Evolutionary conservation across 768 basidiomycete species (phyloP).

Genomic region (Rhodosporidiobolus odoratus): DNA sequence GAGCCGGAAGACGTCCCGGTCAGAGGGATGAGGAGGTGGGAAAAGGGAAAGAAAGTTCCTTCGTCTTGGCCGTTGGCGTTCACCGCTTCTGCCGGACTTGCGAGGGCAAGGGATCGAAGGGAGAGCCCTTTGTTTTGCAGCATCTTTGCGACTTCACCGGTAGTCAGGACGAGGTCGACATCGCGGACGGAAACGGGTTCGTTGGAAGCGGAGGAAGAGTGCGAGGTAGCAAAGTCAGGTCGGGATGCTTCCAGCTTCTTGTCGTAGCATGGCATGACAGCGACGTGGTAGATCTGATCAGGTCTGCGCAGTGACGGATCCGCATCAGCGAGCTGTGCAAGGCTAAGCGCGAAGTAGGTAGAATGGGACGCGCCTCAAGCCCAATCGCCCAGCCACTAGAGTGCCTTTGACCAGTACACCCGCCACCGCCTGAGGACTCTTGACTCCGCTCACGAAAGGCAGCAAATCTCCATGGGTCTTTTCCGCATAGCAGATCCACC

Average conservation of each 20-base stretch:
- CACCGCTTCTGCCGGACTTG: constrained; percentile 29
- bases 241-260: constrained; percentile 98
- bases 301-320: constrained; percentile 53
- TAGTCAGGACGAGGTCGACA: constrained; percentile 95
- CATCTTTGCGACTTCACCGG: constrained; percentile 82
- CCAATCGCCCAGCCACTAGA: constrained; percentile 68
- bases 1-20: constrained; percentile 86
- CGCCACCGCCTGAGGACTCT: constrained; percentile 92
- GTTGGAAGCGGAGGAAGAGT: neutral
- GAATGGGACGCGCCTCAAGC: constrained; percentile 58
- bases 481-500: constrained; percentile 99
- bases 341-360: neutral
- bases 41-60: constrained; percentile 46
- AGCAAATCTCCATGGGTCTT: constrained; percentile 92
- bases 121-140: constrained; percentile 79
- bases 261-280: constrained; percentile 99
- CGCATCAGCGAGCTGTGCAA: neutral
- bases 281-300: constrained; percentile 84
- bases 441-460: constrained; percentile 77
- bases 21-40: constrained; percentile 54
- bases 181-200: constrained; percentile 68
- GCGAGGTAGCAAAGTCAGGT: constrained; percentile 75
- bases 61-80: constrained; percentile 56
- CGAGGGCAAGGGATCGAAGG: constrained; percentile 58
- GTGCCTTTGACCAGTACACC: constrained; percentile 78